Conservation (phyloP, 345 rosid species). For the Erodium maritimum region DNA sequence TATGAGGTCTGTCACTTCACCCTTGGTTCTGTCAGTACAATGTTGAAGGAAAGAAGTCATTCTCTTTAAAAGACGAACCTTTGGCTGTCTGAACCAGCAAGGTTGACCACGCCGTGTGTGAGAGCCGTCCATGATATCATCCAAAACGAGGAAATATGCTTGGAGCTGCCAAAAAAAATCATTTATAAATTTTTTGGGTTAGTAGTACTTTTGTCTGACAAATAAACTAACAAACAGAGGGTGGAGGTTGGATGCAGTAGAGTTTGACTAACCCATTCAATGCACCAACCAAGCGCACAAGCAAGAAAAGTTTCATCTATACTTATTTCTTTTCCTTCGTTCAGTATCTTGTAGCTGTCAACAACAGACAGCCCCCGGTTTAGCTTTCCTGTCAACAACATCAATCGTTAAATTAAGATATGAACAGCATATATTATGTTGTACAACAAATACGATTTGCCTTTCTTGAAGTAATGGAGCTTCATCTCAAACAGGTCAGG, state of each 20-base stretch:
- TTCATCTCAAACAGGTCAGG: not conserved
- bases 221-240: not conserved
- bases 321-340: constrained; percentile 48
- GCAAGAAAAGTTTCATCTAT: constrained; percentile 59
- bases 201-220: not conserved
- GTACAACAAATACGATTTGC: not conserved
- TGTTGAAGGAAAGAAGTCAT: not conserved
- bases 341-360: constrained; percentile 62
- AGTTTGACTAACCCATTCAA: constrained; percentile 59
- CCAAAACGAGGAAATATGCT: constrained; percentile 68
- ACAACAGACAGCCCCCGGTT: constrained; percentile 85
- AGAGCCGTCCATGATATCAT: constrained; percentile 80
- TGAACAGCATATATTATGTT: not conserved
- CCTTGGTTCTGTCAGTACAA: no score
- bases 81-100: constrained; percentile 72
- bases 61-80: constrained; percentile 26
- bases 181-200: not conserved
- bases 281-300: constrained; percentile 79
- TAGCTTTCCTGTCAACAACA: constrained; percentile 48
- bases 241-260: not conserved
- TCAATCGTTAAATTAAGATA: not conserved
- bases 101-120: constrained; percentile 81
- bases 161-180: constrained; percentile 38
- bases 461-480: not conserved
- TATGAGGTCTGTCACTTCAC: no score